Conservation (phyloP, 371 early-diverging fungal genomes). For the Chytridium lagenaria region DNA sequence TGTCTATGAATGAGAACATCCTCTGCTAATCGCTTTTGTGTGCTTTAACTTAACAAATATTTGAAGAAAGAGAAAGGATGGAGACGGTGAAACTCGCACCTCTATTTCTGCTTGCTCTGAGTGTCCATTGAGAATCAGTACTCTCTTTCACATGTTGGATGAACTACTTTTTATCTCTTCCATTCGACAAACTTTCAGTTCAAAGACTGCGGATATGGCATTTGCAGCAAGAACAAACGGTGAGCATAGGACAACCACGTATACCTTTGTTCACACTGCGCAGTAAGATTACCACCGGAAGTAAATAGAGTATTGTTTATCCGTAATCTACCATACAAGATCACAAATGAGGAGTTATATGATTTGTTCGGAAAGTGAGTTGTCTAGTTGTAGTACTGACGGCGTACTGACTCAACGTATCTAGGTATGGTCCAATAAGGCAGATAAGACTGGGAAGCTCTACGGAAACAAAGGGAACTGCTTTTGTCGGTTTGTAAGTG, state of each 20-base stretch:
- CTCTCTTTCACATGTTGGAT: not conserved
- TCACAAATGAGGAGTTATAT: constrained; percentile 93
- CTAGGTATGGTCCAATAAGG: constrained; percentile 84
- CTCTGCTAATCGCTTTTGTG: constrained; percentile 43
- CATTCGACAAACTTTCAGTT: constrained; percentile 14
- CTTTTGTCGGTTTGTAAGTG: constrained; percentile 75
- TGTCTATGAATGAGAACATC: constrained; percentile 42
- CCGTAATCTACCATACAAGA: constrained; percentile 93
- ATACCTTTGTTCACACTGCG: no score
- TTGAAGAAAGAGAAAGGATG: not conserved
- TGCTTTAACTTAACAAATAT: not conserved
- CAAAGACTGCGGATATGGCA: no score
- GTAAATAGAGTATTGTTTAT: constrained; percentile 92
- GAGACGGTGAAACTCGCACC: no score
- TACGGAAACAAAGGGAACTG: constrained; percentile 89
- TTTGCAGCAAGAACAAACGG: constrained; percentile 19
- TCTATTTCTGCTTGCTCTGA: constrained; percentile 43
- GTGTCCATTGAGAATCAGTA: not conserved
- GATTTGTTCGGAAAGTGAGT: constrained; percentile 92
- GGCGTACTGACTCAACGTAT: no score
- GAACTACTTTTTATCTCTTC: not conserved
- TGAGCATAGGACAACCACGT: no score
- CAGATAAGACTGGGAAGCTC: constrained; percentile 92
- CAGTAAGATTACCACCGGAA: constrained; percentile 86
- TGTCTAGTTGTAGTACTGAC: no score